Conservation (phyloP, 148 eudicot genomes). For the Selenicereus undatus region DNA sequence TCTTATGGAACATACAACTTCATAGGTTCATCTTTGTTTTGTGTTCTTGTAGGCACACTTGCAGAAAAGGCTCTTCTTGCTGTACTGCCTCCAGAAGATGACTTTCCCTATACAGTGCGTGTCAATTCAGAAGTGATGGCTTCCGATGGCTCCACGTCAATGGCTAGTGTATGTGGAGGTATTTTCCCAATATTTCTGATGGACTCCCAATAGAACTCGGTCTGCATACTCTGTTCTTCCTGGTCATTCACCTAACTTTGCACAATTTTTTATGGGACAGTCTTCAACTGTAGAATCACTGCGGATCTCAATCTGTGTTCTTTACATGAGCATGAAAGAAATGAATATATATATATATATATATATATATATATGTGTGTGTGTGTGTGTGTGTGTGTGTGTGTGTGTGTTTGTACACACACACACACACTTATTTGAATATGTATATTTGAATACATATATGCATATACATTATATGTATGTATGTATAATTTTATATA, state of each 20-base stretch:
- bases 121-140: slow-evolving; percentile 98
- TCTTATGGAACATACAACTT: background rate
- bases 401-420: too few relatives aligned
- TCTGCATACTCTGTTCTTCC: background rate
- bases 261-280: too few relatives aligned
- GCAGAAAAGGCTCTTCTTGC: slow-evolving; percentile 98
- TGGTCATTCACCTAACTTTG: background rate
- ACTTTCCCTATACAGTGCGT: slow-evolving; percentile 73
- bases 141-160: slow-evolving; percentile 99
- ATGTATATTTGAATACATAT: too few relatives aligned
- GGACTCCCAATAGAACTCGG: background rate
- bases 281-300: background rate
- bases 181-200: slow-evolving; percentile 19
- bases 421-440: too few relatives aligned
- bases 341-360: background rate
- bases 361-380: too few relatives aligned
- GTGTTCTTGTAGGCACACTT: slow-evolving; percentile 66
- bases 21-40: background rate
- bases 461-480: too few relatives aligned
- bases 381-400: too few relatives aligned
- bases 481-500: too few relatives aligned
- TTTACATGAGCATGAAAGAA: background rate
- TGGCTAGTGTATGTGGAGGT: slow-evolving; percentile 99
- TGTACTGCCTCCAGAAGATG: slow-evolving; percentile 88
- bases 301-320: background rate